A percentile compares a stretch with the other conserved stretches of the same genome.
Conservation (phyloP, 345 rosid species). For the Mangifera indica region DNA sequence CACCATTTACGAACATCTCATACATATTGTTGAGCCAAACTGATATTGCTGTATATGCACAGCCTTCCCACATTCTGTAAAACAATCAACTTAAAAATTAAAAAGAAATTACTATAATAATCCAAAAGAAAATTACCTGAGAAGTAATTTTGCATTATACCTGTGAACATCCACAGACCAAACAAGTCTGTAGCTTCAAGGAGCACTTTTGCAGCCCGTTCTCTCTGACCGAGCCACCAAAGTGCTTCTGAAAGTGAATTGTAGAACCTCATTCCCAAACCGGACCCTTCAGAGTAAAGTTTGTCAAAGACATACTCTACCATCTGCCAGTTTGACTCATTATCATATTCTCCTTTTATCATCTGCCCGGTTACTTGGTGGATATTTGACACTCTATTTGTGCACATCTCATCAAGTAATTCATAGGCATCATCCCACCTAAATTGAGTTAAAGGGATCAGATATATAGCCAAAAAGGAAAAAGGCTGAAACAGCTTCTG, state of each 20-base stretch:
- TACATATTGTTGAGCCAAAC: slow-evolving; percentile 72
- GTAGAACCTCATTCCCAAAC: slow-evolving; percentile 84
- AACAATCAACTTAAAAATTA: slow-evolving; percentile 25
- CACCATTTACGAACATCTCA: slow-evolving; percentile 50
- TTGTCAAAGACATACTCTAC: slow-evolving; percentile 88
- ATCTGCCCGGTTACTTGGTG: slow-evolving; percentile 92
- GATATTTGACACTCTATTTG: slow-evolving; percentile 65
- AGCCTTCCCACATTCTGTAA: slow-evolving; percentile 91
- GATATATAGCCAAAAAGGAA: slow-evolving; percentile 15
- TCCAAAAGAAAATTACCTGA: not conserved
- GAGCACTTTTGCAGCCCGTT: slow-evolving; percentile 84
- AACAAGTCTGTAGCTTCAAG: slow-evolving; percentile 75
- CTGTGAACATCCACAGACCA: slow-evolving; percentile 93
- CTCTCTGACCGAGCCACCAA: slow-evolving; percentile 94
- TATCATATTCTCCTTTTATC: slow-evolving; percentile 91
- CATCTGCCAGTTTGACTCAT: slow-evolving; percentile 89
- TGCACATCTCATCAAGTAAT: slow-evolving; percentile 77
- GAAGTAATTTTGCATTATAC: slow-evolving; percentile 32
- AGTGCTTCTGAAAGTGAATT: slow-evolving; percentile 89
- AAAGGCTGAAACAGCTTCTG: not conserved
- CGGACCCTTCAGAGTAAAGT: slow-evolving; percentile 84
- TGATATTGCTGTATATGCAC: slow-evolving; percentile 68
- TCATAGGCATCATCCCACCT: slow-evolving; percentile 81
- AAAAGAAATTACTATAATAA: slow-evolving; percentile 21
- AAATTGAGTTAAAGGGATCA: slow-evolving; percentile 24